Base-by-base conservation (phyloP, 805 yeast genomes). In the Pichia cabralensis region DNA sequence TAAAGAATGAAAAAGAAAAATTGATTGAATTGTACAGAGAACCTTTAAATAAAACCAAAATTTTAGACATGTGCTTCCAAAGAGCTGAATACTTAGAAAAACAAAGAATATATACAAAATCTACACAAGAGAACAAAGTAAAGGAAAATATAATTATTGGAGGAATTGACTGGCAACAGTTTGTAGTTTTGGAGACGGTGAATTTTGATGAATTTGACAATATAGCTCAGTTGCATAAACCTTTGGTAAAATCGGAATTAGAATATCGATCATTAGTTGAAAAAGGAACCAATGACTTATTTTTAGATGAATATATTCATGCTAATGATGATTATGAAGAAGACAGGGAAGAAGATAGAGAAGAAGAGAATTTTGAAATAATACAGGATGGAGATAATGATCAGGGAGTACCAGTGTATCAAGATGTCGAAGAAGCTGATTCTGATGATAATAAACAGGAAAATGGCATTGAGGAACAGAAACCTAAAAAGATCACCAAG, bases 141-240 rank as follows among this genome's bases (percentile, higher is more conserved):
- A 44, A 53, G 29, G 66, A 70, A 26, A 66, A 65, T 38, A 44
- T 74, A 5, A 76, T 70, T 27, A 83, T 68, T 56, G 84, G 88
- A 0, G 70, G 80, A 8, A 76, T 85, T 16, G 86, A 88, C 56
- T 89, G 98, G 98, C 76, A 77, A 36, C 83, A 81, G 42, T 89
- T 88, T 50, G 64, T 67, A 2, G 64, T 83, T 13, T 79, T 83
- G 7, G 84, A 76, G 32, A 74, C 78, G 2, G 64, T 86, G 11
- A 74, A 67, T 31, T 79, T 85, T 44, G 71, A 72, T 12, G 75
- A 73, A 2, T 55, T 71, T 6, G 86, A 78, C 52, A 64, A 67
- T 39, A 71, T 67, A 9, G 65, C 72, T 5, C 79, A 74, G 33
- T 57, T 77, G 33, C 64, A 71, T 1, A 46, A 50, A 8, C 83